Base-by-base conservation (phyloP, 225 moss, liverwort and hornwort genomes). In the Bryoerythrophyllum caledonicum region DNA sequence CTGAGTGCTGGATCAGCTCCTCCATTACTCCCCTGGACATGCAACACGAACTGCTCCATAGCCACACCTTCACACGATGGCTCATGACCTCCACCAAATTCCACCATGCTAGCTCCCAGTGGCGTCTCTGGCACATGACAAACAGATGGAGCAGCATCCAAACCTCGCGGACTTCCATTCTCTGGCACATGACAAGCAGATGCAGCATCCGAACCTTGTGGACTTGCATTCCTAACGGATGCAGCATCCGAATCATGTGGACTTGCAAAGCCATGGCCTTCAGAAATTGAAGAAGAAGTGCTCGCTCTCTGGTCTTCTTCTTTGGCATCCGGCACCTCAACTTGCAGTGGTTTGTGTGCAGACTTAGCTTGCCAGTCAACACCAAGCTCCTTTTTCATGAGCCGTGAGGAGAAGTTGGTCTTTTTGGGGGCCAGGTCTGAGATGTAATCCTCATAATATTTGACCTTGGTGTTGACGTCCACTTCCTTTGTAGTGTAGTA, bases 401-500 rank as follows among this genome's bases (percentile, higher is more conserved):
- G 14, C 26, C 67, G 67, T 27, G 72, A 21, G 41, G 76, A 57
- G 10, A 60, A 4, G 19, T 25, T 70, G 56, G 64, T 38, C n/a
- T 43, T 72, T 5, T 60, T 60, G 17, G n/a, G 55, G 57, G 44
- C 43, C 30, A 74, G 74, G 60, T 35, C 62, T 3, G 72, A 62
- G 37, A 58, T 55, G 23, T 23, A 20, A 48, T 69, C 74, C 52
- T 73, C 87, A 30, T 82, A 66, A 63, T 71, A 35, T 53, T 77
- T 74, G 41, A 71, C 55, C 70, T 74, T 72, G 6, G 71, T 65
- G 65, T 68, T 73, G 7, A 60, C 64, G 77, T 89, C 62, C 19
- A 76, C 76, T 78, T 90, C 79, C 74, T 90, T 89, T 23, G 78
- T 69, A 65, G 81, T 69, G 72, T 79, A 90, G 72, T 79, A 90